These are phyloP conservation scores for Exophiala oligosperma DNA, from an alignment of 2,329 filamentous ascomycete species.

Conservation along the genomic window DNA sequence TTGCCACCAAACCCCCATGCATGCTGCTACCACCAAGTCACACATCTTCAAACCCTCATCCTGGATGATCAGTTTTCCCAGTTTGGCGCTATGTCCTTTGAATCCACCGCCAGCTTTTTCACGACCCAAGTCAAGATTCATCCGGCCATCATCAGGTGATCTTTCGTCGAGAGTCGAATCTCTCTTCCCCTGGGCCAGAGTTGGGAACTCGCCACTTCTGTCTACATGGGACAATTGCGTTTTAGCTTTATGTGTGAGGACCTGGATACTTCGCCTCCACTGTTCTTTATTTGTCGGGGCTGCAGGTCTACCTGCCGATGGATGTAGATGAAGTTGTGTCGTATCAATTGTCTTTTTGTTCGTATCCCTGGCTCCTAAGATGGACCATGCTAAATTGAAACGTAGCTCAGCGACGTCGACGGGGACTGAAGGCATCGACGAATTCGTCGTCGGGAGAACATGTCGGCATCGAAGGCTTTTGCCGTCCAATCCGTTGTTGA, in stretches of 20 bases:
- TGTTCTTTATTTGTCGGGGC: slow-evolving; percentile 21
- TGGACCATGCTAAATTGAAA: slow-evolving; percentile 68
- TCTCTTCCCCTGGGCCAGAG: neutral
- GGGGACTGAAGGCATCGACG: slow-evolving; percentile 30
- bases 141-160: slow-evolving; percentile 34
- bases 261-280: slow-evolving; percentile 27
- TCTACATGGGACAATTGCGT: slow-evolving; percentile 18
- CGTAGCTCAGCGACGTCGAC: slow-evolving; percentile 74
- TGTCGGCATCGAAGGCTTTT: slow-evolving; percentile 75
- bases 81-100: slow-evolving; percentile 81
- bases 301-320: neutral
- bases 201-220: neutral
- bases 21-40: slow-evolving; percentile 86
- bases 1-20: slow-evolving; percentile 91
- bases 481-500: slow-evolving; percentile 74
- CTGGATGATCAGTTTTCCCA: slow-evolving; percentile 88
- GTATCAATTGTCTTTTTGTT: slow-evolving; percentile 16
- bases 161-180: neutral
- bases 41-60: slow-evolving; percentile 94
- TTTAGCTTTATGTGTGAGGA: slow-evolving; percentile 21
- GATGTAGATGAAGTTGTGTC: slow-evolving; percentile 3
- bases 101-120: slow-evolving; percentile 86
- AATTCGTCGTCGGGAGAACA: slow-evolving; percentile 49
- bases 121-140: slow-evolving; percentile 74
- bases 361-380: slow-evolving; percentile 20